A percentile compares a stretch with the other conserved stretches of the same genome.
Conservation (phyloP, 352 stramenopile genomes). For the Globisporangium takayamanum region DNA sequence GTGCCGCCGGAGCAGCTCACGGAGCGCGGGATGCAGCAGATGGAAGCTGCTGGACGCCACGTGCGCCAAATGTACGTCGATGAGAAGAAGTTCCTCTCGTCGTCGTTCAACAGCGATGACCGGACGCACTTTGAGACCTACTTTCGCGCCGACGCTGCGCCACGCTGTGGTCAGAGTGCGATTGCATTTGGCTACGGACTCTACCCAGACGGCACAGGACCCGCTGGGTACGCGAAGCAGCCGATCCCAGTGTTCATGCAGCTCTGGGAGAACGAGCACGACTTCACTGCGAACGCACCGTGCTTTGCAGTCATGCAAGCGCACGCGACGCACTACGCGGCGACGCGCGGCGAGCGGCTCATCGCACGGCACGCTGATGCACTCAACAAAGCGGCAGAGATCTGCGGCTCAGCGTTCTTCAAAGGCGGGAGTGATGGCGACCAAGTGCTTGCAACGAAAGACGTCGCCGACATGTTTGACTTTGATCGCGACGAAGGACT, state of each 20-base stretch:
- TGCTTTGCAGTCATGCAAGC: constrained; percentile 55
- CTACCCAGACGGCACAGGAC: constrained; percentile 61
- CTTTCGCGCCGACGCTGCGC: constrained; percentile 63
- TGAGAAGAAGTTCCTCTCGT: constrained; percentile 51
- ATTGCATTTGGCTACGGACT: constrained; percentile 62
- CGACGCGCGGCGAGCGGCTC: constrained; percentile 27
- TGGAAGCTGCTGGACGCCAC: constrained; percentile 50
- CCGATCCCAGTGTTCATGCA: constrained; percentile 78
- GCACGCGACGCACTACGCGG: constrained; percentile 42
- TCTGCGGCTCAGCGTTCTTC: constrained; percentile 55
- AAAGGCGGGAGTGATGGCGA: constrained; percentile 18
- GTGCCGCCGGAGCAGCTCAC: constrained; percentile 72
- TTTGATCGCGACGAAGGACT: constrained; percentile 64
- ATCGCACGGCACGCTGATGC: constrained; percentile 35
- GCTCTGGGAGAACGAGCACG: constrained; percentile 68
- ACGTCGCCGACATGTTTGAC: constrained; percentile 68
- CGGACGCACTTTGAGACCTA: constrained; percentile 64
- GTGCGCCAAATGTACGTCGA: constrained; percentile 70
- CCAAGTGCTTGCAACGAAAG: constrained; percentile 57
- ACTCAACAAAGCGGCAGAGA: constrained; percentile 24
- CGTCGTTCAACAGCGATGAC: constrained; percentile 58
- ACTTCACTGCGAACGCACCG: constrained; percentile 65
- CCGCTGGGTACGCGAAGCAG: constrained; percentile 47
- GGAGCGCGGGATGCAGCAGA: constrained; percentile 63
- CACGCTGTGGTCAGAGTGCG: constrained; percentile 64